Conservation (phyloP, 371 early-diverging fungal genomes). For the Saksenaea oblongispora region DNA sequence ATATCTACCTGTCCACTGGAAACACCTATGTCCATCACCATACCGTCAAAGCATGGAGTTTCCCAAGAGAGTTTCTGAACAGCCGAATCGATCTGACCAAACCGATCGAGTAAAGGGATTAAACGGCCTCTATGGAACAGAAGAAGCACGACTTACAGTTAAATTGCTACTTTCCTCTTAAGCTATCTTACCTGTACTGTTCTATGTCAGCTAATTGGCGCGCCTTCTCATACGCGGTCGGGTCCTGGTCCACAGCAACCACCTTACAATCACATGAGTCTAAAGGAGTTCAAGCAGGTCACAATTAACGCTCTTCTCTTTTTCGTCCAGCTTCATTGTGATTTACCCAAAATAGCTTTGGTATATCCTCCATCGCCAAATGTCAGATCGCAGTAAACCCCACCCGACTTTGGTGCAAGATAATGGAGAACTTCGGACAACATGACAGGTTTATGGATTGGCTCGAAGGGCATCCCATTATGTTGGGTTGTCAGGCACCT, state of each 20-base stretch:
- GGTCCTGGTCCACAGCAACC: slow-evolving; percentile 77
- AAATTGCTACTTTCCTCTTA: background rate
- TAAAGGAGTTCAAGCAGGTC: too few species aligned
- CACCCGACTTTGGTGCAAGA: slow-evolving; percentile 36
- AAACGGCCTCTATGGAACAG: slow-evolving; percentile 31
- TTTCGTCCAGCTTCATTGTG: too few species aligned
- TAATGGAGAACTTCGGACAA: slow-evolving; percentile 32
- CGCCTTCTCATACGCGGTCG: slow-evolving; percentile 62
- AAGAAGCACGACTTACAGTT: background rate
- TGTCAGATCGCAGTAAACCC: slow-evolving; percentile 62
- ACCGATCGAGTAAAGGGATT: slow-evolving; percentile 52
- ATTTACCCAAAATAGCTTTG: too few species aligned
- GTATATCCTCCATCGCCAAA: slow-evolving; percentile 82
- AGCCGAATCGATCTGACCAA: slow-evolving; percentile 52
- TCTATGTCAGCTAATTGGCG: slow-evolving; percentile 40
- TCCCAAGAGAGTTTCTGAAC: background rate
- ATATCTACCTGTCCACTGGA: slow-evolving; percentile 55
- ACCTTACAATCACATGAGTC: slow-evolving; percentile 62
- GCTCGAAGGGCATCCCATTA: slow-evolving; percentile 16
- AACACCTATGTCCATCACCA: slow-evolving; percentile 77
- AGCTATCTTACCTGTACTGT: slow-evolving; percentile 39
- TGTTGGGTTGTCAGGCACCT: background rate
- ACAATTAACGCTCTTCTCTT: too few species aligned
- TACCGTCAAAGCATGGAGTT: slow-evolving; percentile 63
- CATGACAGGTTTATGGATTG: slow-evolving; percentile 47